phyloP scores from a whole-genome alignment of 2,329 filamentous ascomycete genomes.

The Orbilia javanica region DNA sequence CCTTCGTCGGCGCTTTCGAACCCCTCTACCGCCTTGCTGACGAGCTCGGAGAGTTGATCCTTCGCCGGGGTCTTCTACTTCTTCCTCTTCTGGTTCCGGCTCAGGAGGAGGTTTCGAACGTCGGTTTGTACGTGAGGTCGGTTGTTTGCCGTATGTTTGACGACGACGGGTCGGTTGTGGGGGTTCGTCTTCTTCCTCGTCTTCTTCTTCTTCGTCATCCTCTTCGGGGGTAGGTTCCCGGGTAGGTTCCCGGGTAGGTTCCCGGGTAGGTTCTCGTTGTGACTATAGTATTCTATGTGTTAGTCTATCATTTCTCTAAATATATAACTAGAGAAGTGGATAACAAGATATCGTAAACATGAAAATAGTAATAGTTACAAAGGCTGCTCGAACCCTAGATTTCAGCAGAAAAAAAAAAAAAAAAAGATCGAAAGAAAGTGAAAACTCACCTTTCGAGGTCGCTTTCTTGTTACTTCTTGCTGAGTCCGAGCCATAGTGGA shows the following conservation, averaged over 20 bases:
- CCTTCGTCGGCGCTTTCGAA: slow-evolving; percentile 2
- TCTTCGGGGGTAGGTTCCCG: slow-evolving; percentile 50
- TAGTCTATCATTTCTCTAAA: too few species aligned
- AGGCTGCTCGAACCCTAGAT: too few species aligned
- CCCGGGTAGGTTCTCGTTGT: slow-evolving; percentile 28
- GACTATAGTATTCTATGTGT: too few species aligned
- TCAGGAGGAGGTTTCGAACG: neutral
- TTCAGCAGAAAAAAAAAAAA: too few species aligned
- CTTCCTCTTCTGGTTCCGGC: slow-evolving; percentile 12
- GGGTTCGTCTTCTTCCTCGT: slow-evolving; percentile 36
- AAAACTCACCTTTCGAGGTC: slow-evolving; percentile 18
- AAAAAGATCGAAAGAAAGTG: neutral
- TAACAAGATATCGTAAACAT: too few species aligned
- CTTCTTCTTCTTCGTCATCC: slow-evolving; percentile 55
- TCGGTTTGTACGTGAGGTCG: neutral
- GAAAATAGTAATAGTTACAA: too few species aligned
- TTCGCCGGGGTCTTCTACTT: neutral
- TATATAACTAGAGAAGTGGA: too few species aligned
- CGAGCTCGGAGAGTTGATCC: slow-evolving; percentile 29
- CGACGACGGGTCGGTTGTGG: slow-evolving; percentile 17
- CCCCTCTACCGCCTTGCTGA: neutral
- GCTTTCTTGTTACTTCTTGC: slow-evolving; percentile 30
- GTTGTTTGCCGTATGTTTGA: slow-evolving; percentile 1
- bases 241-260: slow-evolving; percentile 34
- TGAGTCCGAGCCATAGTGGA: slow-evolving; percentile 23